Conservation (phyloP, 495 filamentous ascomycete species). For the Xylaria scruposa region DNA sequence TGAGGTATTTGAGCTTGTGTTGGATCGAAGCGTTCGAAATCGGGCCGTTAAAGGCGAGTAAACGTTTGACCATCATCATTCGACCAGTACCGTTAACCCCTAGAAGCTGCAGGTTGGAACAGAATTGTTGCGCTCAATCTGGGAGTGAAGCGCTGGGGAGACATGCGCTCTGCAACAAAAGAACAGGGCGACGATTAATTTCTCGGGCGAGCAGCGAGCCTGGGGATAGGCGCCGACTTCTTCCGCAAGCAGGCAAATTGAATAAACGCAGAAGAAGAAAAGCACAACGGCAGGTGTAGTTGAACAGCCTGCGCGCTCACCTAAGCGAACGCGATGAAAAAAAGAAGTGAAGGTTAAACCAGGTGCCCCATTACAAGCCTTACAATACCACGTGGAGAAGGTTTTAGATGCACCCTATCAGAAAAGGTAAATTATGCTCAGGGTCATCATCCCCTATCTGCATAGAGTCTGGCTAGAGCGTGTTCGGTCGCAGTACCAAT, state of each 20-base stretch:
- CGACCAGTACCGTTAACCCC: neutral
- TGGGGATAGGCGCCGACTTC: neutral
- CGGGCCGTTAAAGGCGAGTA: neutral
- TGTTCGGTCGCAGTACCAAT: neutral
- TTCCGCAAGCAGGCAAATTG: neutral
- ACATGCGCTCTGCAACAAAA: neutral
- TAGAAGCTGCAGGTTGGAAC: neutral
- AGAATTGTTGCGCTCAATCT: neutral
- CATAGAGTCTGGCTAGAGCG: no score
- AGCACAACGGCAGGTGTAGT: neutral
- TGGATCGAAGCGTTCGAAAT: constrained; percentile 15
- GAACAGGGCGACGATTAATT: neutral
- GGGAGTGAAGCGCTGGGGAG: neutral
- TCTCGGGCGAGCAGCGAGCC: neutral
- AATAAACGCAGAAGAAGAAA: neutral
- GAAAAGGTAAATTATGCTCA: neutral
- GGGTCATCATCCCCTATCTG: neutral
- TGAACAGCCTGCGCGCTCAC: neutral
- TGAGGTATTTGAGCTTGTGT: constrained; percentile 20
- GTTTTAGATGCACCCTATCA: neutral
- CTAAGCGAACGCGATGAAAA: neutral
- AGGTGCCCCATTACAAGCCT: neutral
- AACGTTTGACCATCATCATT: constrained; percentile 13
- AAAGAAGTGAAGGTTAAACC: neutral
- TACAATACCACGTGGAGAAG: neutral